Evolutionary conservation across 495 filamentous ascomycete species (phyloP).

Genomic region (Xylaria nigripes): DNA sequence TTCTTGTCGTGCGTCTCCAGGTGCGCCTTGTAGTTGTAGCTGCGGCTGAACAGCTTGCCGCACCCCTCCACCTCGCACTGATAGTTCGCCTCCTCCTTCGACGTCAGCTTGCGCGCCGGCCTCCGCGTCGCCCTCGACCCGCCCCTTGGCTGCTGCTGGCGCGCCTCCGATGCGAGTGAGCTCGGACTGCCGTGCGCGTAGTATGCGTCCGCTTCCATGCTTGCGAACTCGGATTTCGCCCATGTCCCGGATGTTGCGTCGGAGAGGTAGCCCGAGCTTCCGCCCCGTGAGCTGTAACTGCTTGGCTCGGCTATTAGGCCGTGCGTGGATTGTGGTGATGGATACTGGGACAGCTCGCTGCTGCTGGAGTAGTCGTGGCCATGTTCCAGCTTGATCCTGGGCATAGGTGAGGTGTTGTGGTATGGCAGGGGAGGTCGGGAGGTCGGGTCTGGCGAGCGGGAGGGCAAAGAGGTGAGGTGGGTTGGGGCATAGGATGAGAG

Average conservation of each 20-base stretch:
- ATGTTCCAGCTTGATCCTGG: constrained; percentile 46
- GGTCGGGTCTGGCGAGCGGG: constrained; percentile 34
- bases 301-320: constrained; percentile 32
- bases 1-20: constrained; percentile 82
- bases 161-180: constrained; percentile 26
- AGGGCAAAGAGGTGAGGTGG: constrained; percentile 32
- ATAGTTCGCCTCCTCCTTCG: constrained; percentile 67
- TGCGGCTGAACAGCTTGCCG: constrained; percentile 71
- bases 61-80: constrained; percentile 64
- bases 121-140: constrained; percentile 33
- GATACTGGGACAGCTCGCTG: constrained; percentile 39
- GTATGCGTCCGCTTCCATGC: constrained; percentile 33
- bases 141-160: constrained; percentile 25
- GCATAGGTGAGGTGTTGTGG: constrained; percentile 32
- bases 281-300: constrained; percentile 28
- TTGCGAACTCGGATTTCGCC: constrained; percentile 41
- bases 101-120: constrained; percentile 52
- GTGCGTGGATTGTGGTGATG: constrained; percentile 39
- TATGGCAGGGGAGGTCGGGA: constrained; percentile 31
- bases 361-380: constrained; percentile 31
- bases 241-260: constrained; percentile 41
- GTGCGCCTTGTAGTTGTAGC: constrained; percentile 87
- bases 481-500: constrained; percentile 29
- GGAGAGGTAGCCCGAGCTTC: constrained; percentile 40
- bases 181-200: constrained; percentile 18